Evolutionary conservation across 2,329 filamentous ascomycete species (phyloP).

Genomic region (Aspergillus fijiensis): DNA sequence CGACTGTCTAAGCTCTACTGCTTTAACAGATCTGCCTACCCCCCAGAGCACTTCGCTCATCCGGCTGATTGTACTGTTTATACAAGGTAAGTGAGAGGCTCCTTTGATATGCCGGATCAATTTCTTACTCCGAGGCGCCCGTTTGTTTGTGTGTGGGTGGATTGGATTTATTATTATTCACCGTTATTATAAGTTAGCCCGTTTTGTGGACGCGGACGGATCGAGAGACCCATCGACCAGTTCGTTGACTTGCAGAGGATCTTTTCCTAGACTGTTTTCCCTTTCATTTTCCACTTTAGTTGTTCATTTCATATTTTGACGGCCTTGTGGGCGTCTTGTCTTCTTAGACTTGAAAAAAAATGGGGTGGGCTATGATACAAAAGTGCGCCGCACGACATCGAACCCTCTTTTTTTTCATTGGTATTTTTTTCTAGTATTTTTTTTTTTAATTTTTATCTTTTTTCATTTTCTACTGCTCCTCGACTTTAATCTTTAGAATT

Average conservation of each 20-base stretch:
- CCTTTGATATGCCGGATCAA: slow-evolving; percentile 6
- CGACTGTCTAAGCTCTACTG: not conserved
- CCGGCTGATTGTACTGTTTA: not conserved
- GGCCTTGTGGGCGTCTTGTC: slow-evolving; percentile 2
- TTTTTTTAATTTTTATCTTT: not conserved
- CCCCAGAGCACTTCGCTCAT: not conserved
- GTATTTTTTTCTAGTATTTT: not conserved
- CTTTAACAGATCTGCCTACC: not conserved
- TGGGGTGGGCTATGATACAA: slow-evolving; percentile 6
- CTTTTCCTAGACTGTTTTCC: not conserved
- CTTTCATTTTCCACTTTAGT: slow-evolving; percentile 3
- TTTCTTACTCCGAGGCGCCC: slow-evolving; percentile 3
- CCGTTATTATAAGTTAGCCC: slow-evolving; percentile 1
- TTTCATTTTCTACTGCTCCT: not conserved
- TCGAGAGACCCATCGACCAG: slow-evolving; percentile 6
- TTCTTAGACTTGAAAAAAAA: slow-evolving; percentile 4
- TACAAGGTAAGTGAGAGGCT: slow-evolving; percentile 4
- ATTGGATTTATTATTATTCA: slow-evolving; percentile 4
- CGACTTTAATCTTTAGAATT: not conserved
- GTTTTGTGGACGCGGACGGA: slow-evolving; percentile 6
- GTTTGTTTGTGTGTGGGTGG: slow-evolving; percentile 7
- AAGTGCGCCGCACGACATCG: slow-evolving; percentile 2
- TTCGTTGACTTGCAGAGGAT: slow-evolving; percentile 7
- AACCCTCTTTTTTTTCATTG: not conserved
- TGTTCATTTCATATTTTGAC: slow-evolving; percentile 3